These are phyloP conservation scores for Pestalotiopsis sp. DNA, from an alignment of 2,329 filamentous ascomycete species.

Conservation along the genomic window DNA sequence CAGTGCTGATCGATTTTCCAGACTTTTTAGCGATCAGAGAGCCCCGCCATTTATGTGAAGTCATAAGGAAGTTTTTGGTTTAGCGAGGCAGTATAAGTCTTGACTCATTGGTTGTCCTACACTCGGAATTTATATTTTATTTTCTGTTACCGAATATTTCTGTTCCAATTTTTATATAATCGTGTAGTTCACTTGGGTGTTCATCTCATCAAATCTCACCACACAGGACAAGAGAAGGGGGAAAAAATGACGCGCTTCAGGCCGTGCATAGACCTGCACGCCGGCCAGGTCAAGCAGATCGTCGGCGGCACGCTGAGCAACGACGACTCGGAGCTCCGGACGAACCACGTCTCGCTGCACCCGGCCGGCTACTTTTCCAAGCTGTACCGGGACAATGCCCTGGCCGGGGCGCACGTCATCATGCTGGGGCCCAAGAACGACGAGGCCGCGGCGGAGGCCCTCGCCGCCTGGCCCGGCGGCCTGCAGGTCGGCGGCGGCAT, in stretches of 20 bases:
- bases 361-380: constrained; percentile 79
- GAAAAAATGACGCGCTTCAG: constrained; percentile 84
- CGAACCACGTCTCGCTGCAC: constrained; percentile 88
- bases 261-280: constrained; percentile 95
- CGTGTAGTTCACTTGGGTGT: not conserved
- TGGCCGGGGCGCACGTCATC: constrained; percentile 88
- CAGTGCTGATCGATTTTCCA: not conserved
- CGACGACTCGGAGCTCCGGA: constrained; percentile 69
- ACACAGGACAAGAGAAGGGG: too few relatives aligned
- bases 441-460: constrained; percentile 74
- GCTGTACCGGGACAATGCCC: constrained; percentile 75
- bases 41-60: constrained; percentile 17
- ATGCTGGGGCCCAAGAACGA: constrained; percentile 93
- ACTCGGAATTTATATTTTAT: not conserved
- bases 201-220: too few relatives aligned
- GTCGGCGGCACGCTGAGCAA: constrained; percentile 89
- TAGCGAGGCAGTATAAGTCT: constrained; percentile 16
- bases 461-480: constrained; percentile 76
- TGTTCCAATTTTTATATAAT: too few relatives aligned
- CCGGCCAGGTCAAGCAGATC: constrained; percentile 98
- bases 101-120: not conserved
- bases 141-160: not conserved
- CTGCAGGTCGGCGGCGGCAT: constrained; percentile 96
- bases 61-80: constrained; percentile 15
- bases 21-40: not conserved